Evolutionary conservation across 2,329 filamentous ascomycete species (phyloP).

Genomic region (Epichloe scottii): DNA sequence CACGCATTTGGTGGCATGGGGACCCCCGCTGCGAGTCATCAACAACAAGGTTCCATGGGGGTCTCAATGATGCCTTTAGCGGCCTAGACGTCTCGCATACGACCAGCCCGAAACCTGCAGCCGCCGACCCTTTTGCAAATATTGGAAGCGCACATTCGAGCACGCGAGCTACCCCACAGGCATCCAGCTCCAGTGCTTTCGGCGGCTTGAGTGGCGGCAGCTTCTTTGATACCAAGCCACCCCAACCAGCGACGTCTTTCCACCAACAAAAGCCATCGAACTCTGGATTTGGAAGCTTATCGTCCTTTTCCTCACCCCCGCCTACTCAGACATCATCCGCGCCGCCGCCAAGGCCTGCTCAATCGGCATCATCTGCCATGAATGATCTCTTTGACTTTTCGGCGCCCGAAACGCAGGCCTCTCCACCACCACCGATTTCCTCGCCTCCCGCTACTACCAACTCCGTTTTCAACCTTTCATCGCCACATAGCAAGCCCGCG

Average conservation of each 20-base stretch:
- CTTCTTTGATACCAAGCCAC: conserved; percentile 70
- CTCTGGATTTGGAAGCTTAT: conserved; percentile 55
- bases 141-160: conserved; percentile 30
- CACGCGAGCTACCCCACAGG: conserved; percentile 20
- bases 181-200: conserved; percentile 31
- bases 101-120: conserved; percentile 29
- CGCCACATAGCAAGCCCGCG: conserved; percentile 32
- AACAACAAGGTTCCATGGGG: conserved; percentile 41
- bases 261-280: conserved; percentile 41
- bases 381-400: conserved; percentile 75
- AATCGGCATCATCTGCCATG: conserved; percentile 44
- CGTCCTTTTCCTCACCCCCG: conserved; percentile 40
- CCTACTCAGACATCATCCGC: conserved; percentile 18
- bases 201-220: conserved; percentile 55
- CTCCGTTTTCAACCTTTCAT: conserved; percentile 76
- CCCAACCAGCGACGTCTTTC: conserved; percentile 37
- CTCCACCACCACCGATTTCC: conserved; percentile 27
- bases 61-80: conserved; percentile 64
- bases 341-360: conserved; percentile 27
- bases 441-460: conserved; percentile 28
- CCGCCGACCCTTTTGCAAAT: conserved; percentile 47
- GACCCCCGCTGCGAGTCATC: conserved; percentile 40
- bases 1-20: conserved; percentile 52
- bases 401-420: conserved; percentile 34
- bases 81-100: conserved; percentile 31